Conservation (phyloP, 2,329 filamentous ascomycete genomes). For the Colletotrichum eremochloae region DNA sequence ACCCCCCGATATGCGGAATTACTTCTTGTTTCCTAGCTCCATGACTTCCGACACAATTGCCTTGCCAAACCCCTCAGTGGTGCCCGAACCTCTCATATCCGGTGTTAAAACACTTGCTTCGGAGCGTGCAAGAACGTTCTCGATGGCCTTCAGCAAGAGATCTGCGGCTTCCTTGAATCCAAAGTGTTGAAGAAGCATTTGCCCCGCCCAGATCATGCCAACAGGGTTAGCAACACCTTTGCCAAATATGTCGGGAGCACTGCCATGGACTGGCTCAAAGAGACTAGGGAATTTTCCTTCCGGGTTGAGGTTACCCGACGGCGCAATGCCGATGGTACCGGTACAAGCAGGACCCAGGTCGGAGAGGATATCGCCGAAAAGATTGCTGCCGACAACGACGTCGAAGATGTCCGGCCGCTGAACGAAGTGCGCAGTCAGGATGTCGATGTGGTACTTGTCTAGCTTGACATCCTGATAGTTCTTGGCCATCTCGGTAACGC, state of each 20-base stretch:
- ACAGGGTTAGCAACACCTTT: slow-evolving; percentile 80
- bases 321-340: slow-evolving; percentile 79
- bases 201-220: slow-evolving; percentile 77
- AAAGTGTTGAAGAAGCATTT: slow-evolving; percentile 81
- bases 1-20: background rate
- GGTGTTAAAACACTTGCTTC: slow-evolving; percentile 49
- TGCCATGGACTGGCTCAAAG: slow-evolving; percentile 81
- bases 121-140: slow-evolving; percentile 70
- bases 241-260: slow-evolving; percentile 79
- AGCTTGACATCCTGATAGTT: slow-evolving; percentile 72
- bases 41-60: slow-evolving; percentile 45
- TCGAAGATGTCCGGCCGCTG: slow-evolving; percentile 70
- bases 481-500: slow-evolving; percentile 65
- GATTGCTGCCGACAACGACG: slow-evolving; percentile 74
- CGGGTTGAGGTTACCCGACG: slow-evolving; percentile 77
- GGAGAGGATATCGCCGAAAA: slow-evolving; percentile 76
- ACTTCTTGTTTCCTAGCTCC: slow-evolving; percentile 13
- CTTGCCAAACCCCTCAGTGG: slow-evolving; percentile 44
- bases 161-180: slow-evolving; percentile 55
- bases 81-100: slow-evolving; percentile 50
- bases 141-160: slow-evolving; percentile 70
- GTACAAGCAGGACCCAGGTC: slow-evolving; percentile 78
- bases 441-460: slow-evolving; percentile 77
- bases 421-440: slow-evolving; percentile 75
- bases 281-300: slow-evolving; percentile 66